phyloP scores from a whole-genome alignment of 495 filamentous ascomycete species.

The Xylaria scruposa region DNA sequence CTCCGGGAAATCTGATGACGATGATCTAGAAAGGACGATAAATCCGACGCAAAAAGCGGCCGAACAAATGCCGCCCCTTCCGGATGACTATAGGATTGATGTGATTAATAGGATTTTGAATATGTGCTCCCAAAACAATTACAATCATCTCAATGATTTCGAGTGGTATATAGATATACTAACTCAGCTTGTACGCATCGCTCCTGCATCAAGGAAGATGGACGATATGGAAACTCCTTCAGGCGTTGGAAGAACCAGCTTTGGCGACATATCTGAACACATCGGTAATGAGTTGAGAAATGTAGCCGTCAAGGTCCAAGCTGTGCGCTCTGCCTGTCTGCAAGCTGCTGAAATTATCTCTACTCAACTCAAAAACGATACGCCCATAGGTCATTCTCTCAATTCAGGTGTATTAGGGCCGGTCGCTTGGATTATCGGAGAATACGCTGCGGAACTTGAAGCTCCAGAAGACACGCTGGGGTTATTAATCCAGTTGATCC shows the following conservation, averaged over 20 bases:
- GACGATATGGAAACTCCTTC: constrained; percentile 52
- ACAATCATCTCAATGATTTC: constrained; percentile 84
- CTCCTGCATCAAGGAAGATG: constrained; percentile 50
- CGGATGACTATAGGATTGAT: constrained; percentile 80
- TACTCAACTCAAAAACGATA: constrained; percentile 52
- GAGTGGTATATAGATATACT: constrained; percentile 95
- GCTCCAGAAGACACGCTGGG: constrained; percentile 70
- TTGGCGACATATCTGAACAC: constrained; percentile 64
- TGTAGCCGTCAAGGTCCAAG: constrained; percentile 88
- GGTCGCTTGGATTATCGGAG: constrained; percentile 83
- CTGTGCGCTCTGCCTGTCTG: constrained; percentile 75
- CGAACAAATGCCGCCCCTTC: constrained; percentile 59
- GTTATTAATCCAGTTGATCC: constrained; percentile 73
- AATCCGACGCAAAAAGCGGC: constrained; percentile 41
- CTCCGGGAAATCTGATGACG: constrained; percentile 62
- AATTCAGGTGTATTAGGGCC: constrained; percentile 69
- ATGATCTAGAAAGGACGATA: constrained; percentile 55
- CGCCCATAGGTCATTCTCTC: constrained; percentile 44
- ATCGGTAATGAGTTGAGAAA: constrained; percentile 88
- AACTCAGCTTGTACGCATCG: constrained; percentile 76
- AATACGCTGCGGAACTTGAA: constrained; percentile 75
- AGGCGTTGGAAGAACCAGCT: constrained; percentile 35
- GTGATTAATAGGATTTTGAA: constrained; percentile 81
- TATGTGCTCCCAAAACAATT: constrained; percentile 92
- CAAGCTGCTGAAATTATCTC: constrained; percentile 84